Base-by-base conservation (phyloP, 768 basidiomycete species). In the Leucosporidium yakuticum region DNA sequence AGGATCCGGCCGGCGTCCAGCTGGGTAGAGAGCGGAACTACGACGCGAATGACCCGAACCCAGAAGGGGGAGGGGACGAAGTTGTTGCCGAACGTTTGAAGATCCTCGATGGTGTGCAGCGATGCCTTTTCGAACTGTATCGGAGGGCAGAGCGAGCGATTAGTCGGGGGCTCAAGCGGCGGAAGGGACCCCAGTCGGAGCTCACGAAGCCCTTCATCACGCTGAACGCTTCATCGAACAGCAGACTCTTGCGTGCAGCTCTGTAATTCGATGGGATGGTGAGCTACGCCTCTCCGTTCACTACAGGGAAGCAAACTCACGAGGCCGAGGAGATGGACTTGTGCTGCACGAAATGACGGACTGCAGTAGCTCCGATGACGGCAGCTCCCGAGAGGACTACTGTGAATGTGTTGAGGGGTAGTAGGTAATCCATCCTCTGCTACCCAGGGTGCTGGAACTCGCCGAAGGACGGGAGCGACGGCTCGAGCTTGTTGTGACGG, bases 191-290 rank as follows among this genome's bases (percentile, higher is more conserved):
- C n/a, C n/a, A n/a, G 25, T 49, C 21, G 29, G 27, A 27, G 60
- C 66, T 32, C 51, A 89, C 84, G 77, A 89, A 89, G 0, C 85
- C 83, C 78, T 87, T 86, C 48, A 88, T 86, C 29, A 88, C 85
- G 67, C 86, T 81, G 77, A 88, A 89, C 0, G 86, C 87, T 79
- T 84, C 85, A 78, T 90, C 87, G 76, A 85, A 88, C 75, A 88
- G 80, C 25, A 90, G 80, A 70, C 88, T 85, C 70, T 84, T 83
- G 23, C 85, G 82, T 9, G 84, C 83, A 47, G 82, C 81, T 47
- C 81, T 79, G 39, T 78, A 12, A 8, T 44, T 3, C 39, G 39
- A 9, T 15, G 17, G 39, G 14, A 8, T 15, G 6, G 39, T 44
- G 11, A 44, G 39, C 39, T 44, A 44, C 39, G 17, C 39, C 14